These are phyloP conservation scores for Xylaria scruposa DNA, from an alignment of 495 filamentous ascomycete genomes.

Conservation along the genomic window DNA sequence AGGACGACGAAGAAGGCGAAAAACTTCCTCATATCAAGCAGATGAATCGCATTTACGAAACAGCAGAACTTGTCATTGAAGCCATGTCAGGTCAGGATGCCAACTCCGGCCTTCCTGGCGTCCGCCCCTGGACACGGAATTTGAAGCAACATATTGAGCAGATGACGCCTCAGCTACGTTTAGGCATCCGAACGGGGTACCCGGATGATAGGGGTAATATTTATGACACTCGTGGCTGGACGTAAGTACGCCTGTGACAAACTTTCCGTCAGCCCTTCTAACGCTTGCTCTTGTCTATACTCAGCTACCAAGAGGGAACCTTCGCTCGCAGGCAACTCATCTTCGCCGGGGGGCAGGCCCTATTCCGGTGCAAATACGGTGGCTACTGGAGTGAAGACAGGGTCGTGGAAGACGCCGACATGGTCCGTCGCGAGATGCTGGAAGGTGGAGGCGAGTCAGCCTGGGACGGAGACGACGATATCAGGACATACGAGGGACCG, in stretches of 20 bases:
- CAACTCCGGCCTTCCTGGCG: constrained; percentile 25
- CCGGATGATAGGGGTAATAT: background rate
- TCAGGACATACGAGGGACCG: constrained; percentile 29
- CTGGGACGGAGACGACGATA: constrained; percentile 24
- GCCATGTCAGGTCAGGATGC: constrained; percentile 30
- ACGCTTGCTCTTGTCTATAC: background rate
- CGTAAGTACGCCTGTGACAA: background rate
- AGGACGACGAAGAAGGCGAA: constrained; percentile 34
- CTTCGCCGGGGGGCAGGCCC: constrained; percentile 12
- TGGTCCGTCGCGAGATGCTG: background rate
- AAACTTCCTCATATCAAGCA: constrained; percentile 30
- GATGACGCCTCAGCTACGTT: constrained; percentile 28
- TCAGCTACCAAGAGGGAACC: background rate
- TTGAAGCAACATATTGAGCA: constrained; percentile 28
- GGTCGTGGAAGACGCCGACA: background rate
- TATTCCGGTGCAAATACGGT: constrained; percentile 7
- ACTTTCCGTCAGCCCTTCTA: background rate
- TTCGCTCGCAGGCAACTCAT: constrained; percentile 9
- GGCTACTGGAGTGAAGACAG: constrained; percentile 16
- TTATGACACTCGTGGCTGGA: constrained; percentile 4
- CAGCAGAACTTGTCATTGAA: constrained; percentile 36
- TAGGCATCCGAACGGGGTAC: constrained; percentile 14
- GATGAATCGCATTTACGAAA: constrained; percentile 42
- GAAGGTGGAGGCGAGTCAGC: background rate
- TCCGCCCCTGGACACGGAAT: constrained; percentile 23